These are phyloP conservation scores for Priceomyces castillae DNA, from an alignment of 805 yeast genomes.

Conservation along the genomic window DNA sequence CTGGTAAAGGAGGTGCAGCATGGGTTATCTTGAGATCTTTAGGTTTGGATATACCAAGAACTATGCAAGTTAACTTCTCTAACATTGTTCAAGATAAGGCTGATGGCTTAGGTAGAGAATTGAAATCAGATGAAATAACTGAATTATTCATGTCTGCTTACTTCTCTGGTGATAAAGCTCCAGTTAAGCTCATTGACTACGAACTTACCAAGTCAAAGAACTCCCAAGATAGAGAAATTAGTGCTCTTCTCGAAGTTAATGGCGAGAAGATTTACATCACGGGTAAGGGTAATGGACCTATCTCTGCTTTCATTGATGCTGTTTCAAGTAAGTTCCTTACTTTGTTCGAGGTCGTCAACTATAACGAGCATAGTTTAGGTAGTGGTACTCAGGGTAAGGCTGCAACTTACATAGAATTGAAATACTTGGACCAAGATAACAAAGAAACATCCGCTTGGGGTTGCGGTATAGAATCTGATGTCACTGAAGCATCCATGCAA, in stretches of 20 bases:
- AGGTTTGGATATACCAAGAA: constrained; percentile 73
- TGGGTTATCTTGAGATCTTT: constrained; percentile 72
- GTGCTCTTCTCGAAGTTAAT: constrained; percentile 31
- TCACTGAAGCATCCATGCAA: constrained; percentile 49
- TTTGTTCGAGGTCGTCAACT: constrained; percentile 60
- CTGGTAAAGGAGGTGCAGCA: constrained; percentile 89
- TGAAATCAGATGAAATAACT: constrained; percentile 64
- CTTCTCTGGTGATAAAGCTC: constrained; percentile 35
- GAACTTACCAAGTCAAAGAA: constrained; percentile 38
- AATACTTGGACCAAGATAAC: constrained; percentile 35
- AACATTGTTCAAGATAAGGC: constrained; percentile 62
- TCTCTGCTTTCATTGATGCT: constrained; percentile 70
- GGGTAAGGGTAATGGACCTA: constrained; percentile 78
- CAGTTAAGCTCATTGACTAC: constrained; percentile 42
- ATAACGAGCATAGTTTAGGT: constrained; percentile 73
- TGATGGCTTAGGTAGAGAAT: constrained; percentile 65
- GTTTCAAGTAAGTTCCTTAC: constrained; percentile 50
- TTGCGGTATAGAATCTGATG: constrained; percentile 43
- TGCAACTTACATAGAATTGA: constrained; percentile 67
- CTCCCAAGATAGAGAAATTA: constrained; percentile 43
- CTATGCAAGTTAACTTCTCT: constrained; percentile 66
- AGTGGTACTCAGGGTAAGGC: constrained; percentile 70
- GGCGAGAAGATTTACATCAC: constrained; percentile 30
- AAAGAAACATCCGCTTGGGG: constrained; percentile 40
- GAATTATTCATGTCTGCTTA: constrained; percentile 54